Percentiles rank a stretch among this genome's conserved stretches.
phyloP scores from a whole-genome alignment of 352 stramenopile genomes.

The Phytophthora brassicae region DNA sequence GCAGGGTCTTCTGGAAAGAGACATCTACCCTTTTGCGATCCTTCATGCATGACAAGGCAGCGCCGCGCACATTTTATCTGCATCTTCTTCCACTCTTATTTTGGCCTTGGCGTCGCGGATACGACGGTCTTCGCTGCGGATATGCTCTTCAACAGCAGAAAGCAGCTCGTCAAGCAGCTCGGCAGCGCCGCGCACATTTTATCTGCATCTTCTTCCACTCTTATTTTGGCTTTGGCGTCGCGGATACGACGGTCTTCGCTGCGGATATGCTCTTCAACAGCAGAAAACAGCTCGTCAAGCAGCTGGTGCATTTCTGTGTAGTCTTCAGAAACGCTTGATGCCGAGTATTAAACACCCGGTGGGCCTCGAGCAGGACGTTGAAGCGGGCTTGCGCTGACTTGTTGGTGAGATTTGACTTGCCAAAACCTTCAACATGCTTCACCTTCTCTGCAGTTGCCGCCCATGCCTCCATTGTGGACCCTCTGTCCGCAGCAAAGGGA shows the following conservation, averaged over 20 bases:
- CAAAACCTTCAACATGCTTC: not conserved
- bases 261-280: not conserved
- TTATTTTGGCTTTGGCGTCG: not conserved
- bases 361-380: not conserved
- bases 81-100: not conserved
- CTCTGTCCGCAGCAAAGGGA: not conserved
- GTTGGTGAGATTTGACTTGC: not conserved
- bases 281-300: not conserved
- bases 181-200: too few relatives aligned
- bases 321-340: too few relatives aligned
- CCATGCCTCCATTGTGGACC: not conserved
- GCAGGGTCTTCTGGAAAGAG: not conserved
- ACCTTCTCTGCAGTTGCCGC: not conserved
- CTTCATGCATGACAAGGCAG: constrained; percentile 1
- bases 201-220: not conserved
- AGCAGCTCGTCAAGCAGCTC: not conserved
- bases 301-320: not conserved
- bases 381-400: not conserved
- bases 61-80: constrained; percentile 1
- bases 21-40: not conserved
- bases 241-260: not conserved
- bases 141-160: constrained; percentile 1
- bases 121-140: not conserved
- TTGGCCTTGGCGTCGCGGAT: not conserved
- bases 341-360: too few relatives aligned